phyloP scores from a whole-genome alignment of 345 rosid genomes.

The Reutealis trisperma region DNA sequence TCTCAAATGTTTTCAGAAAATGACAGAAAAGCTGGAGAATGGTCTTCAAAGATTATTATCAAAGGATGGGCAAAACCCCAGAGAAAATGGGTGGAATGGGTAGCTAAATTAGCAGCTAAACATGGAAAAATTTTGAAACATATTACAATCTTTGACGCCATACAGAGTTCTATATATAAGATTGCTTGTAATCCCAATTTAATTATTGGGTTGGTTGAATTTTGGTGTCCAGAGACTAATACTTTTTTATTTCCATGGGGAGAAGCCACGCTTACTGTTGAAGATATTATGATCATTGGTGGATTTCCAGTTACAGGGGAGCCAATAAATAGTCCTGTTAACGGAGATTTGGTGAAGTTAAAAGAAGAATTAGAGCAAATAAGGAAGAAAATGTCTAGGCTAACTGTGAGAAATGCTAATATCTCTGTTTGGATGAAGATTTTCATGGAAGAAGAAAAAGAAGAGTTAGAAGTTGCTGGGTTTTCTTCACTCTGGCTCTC shows the following conservation, averaged over 20 bases:
- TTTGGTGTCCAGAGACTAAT: slow-evolving; percentile 23
- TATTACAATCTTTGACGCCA: neutral
- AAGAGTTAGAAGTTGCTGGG: slow-evolving; percentile 5
- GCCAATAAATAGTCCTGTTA: neutral
- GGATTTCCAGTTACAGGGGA: slow-evolving; percentile 14
- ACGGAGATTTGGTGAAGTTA: neutral
- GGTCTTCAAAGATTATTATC: neutral
- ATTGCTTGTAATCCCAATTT: slow-evolving; percentile 6
- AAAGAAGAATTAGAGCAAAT: neutral
- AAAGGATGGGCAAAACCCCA: neutral
- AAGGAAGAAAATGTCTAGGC: neutral
- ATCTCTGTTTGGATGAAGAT: slow-evolving; percentile 3
- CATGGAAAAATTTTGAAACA: neutral
- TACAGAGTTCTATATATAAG: slow-evolving; percentile 12
- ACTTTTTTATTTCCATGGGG: slow-evolving; percentile 25
- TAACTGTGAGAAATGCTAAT: neutral
- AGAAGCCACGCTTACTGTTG: slow-evolving; percentile 20
- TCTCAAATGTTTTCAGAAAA: neutral
- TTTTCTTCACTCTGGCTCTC: slow-evolving; percentile 20
- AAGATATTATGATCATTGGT: slow-evolving; percentile 7
- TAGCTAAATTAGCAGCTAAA: neutral
- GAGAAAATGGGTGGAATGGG: neutral
- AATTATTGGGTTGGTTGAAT: slow-evolving; percentile 11
- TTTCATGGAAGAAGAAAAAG: slow-evolving; percentile 5
- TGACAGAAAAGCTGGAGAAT: neutral